phyloP scores from a whole-genome alignment of 2,329 filamentous ascomycete species.

The Pyricularia grisea region DNA sequence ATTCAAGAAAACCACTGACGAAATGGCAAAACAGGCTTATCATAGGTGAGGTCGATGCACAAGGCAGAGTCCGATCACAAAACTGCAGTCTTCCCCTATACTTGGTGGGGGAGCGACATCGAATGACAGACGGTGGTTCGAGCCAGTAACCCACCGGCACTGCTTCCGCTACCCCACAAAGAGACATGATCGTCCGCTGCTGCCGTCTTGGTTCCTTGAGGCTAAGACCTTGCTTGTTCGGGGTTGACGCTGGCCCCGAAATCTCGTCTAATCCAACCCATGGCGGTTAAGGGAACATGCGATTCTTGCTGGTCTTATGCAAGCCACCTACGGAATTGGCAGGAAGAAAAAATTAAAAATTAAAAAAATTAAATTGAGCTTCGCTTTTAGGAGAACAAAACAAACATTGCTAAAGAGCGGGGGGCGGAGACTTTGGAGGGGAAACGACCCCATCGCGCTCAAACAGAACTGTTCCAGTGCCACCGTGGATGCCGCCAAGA shows the following conservation, averaged over 20 bases:
- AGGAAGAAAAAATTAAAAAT: background rate
- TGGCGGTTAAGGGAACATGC: background rate
- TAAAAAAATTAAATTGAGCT: background rate
- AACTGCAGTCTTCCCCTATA: background rate
- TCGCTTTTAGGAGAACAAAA: background rate
- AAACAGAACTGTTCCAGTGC: background rate
- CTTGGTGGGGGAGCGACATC: background rate
- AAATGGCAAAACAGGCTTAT: background rate
- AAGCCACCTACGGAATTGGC: background rate
- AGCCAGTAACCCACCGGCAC: background rate
- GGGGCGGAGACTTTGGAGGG: background rate
- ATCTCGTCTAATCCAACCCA: background rate
- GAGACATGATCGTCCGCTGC: background rate
- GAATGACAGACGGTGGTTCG: background rate
- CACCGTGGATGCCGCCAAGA: background rate
- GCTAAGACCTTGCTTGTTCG: background rate
- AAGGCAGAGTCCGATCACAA: background rate
- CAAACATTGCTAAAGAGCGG: background rate
- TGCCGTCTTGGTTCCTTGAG: background rate
- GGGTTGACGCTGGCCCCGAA: background rate
- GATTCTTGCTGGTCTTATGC: background rate
- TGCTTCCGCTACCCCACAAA: conserved; percentile 1
- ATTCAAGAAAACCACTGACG: background rate
- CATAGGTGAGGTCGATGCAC: background rate
- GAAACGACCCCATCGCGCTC: background rate